Evolutionary conservation across 352 stramenopile species (phyloP).

Genomic region (Phytopythium helicoides): DNA sequence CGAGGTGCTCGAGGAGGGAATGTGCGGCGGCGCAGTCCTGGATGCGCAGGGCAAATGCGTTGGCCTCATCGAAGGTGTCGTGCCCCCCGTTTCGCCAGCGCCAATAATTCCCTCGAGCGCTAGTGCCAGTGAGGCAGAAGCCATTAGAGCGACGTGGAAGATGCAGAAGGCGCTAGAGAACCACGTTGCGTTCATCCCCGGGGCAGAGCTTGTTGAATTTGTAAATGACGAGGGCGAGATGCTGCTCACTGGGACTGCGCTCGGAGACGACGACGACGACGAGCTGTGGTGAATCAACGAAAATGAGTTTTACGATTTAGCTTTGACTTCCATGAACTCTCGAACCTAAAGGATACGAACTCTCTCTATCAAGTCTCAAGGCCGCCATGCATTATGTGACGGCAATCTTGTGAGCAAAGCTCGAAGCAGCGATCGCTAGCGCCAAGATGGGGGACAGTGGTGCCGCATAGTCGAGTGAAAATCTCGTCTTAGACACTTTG

Average conservation of each 20-base stretch:
- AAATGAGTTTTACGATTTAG: no score
- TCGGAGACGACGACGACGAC: constrained; percentile 14
- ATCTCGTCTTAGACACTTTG: constrained; percentile 80
- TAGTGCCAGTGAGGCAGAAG: constrained; percentile 16
- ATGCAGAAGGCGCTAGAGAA: constrained; percentile 70
- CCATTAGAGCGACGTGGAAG: constrained; percentile 22
- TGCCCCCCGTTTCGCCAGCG: constrained; percentile 33
- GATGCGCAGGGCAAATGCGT: constrained; percentile 39
- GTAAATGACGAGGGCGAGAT: constrained; percentile 27
- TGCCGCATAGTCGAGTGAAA: constrained; percentile 76
- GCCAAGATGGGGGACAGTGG: constrained; percentile 75
- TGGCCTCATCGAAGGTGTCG: constrained; percentile 77
- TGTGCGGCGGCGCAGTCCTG: constrained; percentile 76
- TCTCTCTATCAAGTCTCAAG: no score
- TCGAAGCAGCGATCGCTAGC: constrained; percentile 77
- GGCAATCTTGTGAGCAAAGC: constrained; percentile 84
- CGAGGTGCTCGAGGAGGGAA: constrained; percentile 73
- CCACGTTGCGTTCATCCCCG: constrained; percentile 68
- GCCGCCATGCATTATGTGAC: constrained; percentile 85
- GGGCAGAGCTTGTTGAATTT: constrained; percentile 44
- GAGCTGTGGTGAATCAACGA: constrained; percentile 9
- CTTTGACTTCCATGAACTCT: no score
- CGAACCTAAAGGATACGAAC: no score
- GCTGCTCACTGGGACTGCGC: constrained; percentile 35
- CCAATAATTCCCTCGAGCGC: constrained; percentile 19